Conservation (phyloP, 2,329 filamentous ascomycete species). For the Dactylellina cionopaga region DNA sequence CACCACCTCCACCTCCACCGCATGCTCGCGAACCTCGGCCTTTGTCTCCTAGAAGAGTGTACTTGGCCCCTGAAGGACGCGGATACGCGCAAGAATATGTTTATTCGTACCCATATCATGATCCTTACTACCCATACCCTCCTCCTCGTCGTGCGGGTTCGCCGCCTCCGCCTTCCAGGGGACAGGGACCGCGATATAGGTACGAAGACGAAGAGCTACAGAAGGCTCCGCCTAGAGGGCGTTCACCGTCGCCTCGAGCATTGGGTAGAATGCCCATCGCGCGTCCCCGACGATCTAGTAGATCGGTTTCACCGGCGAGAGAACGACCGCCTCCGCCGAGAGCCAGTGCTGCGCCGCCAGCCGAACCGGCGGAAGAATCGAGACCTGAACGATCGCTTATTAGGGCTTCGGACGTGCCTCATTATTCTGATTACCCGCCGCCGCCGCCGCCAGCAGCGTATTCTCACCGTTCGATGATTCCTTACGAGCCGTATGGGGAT, state of each 20-base stretch:
- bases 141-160: slow-evolving; percentile 27
- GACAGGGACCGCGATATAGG: slow-evolving; percentile 19
- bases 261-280: slow-evolving; percentile 21
- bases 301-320: slow-evolving; percentile 31
- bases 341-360: slow-evolving; percentile 14
- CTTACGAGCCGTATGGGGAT: slow-evolving; percentile 35
- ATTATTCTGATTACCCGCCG: slow-evolving; percentile 43
- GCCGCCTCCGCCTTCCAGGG: slow-evolving; percentile 15
- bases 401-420: slow-evolving; percentile 23
- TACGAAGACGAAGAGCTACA: slow-evolving; percentile 50
- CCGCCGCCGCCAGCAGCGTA: too few species aligned
- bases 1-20: neutral
- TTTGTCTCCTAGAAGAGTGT: slow-evolving; percentile 32
- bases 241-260: slow-evolving; percentile 33
- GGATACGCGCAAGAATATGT: slow-evolving; percentile 45
- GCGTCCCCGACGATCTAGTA: slow-evolving; percentile 40
- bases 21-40: slow-evolving; percentile 34
- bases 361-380: slow-evolving; percentile 27
- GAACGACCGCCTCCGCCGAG: slow-evolving; percentile 38
- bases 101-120: slow-evolving; percentile 40
- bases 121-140: slow-evolving; percentile 35
- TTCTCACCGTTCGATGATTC: slow-evolving; percentile 15
- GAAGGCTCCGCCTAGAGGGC: slow-evolving; percentile 23
- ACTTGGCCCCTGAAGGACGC: slow-evolving; percentile 31
- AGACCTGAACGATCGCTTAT: slow-evolving; percentile 28